Conservation (phyloP, 768 basidiomycete species). For the Tylopilus plumbeoviolaceoides region DNA sequence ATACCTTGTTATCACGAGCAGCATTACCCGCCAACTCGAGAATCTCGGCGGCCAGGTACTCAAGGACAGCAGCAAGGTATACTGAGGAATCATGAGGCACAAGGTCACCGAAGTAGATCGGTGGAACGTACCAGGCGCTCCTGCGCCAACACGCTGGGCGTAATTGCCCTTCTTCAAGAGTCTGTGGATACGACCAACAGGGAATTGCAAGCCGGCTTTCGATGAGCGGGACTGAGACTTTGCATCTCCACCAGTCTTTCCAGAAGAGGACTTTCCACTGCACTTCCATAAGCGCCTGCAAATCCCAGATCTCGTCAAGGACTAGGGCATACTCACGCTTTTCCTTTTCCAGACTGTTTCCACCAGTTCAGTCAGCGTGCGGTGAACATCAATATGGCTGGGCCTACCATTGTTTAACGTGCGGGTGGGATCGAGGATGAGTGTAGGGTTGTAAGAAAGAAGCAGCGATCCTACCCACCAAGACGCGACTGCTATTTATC, state of each 20-base stretch:
- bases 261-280: constrained; percentile 45
- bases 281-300: background rate
- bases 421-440: constrained; percentile 13
- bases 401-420: constrained; percentile 31
- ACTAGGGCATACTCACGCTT: constrained; percentile 36
- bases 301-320: background rate
- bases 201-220: constrained; percentile 65
- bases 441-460: constrained; percentile 8
- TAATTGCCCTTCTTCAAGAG: constrained; percentile 72
- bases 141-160: constrained; percentile 64
- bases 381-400: background rate
- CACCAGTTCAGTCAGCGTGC: constrained; percentile 7
- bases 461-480: background rate
- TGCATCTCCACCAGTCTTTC: constrained; percentile 45
- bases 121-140: constrained; percentile 53
- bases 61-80: constrained; percentile 81
- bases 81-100: constrained; percentile 38
- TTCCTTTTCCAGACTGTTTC: constrained; percentile 53
- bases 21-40: constrained; percentile 80
- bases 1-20: constrained; percentile 67
- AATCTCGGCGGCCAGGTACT: constrained; percentile 85
- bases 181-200: constrained; percentile 81
- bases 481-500: constrained; percentile 32
- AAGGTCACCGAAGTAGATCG: background rate
- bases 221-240: constrained; percentile 68